Conservation (phyloP, 176 grass and related monocot species). For the Calamus simplicifolius region DNA sequence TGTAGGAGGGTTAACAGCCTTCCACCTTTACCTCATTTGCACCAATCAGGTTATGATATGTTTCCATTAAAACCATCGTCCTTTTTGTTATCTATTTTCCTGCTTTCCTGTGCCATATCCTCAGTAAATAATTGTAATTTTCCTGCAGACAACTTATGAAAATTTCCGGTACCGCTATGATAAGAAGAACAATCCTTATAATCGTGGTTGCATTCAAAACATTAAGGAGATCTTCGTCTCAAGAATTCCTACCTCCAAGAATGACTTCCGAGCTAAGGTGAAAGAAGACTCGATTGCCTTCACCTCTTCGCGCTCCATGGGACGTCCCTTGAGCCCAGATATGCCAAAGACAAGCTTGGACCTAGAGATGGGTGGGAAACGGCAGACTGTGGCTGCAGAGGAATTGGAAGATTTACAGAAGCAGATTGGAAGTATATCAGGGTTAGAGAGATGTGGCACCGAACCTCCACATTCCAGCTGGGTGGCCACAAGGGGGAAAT, state of each 20-base stretch:
- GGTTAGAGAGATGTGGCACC: conserved; percentile 1
- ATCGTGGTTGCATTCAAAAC: conserved; percentile 9
- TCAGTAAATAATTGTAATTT: neutral
- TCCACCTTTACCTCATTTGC: conserved; percentile 34
- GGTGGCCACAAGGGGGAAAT: conserved; percentile 13
- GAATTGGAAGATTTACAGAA: conserved; percentile 25
- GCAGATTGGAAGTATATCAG: conserved; percentile 10
- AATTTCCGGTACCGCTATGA: conserved; percentile 29
- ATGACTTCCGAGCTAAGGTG: conserved; percentile 24
- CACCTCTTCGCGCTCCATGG: conserved; percentile 12
- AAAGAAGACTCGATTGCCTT: conserved; percentile 21
- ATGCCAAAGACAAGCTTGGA: conserved; percentile 18
- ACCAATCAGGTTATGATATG: conserved; percentile 30
- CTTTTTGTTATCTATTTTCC: neutral
- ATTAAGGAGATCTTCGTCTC: conserved; percentile 20
- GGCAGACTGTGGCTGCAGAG: conserved; percentile 15
- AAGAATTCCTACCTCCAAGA: conserved; percentile 17
- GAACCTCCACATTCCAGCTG: conserved; percentile 6
- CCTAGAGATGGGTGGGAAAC: conserved; percentile 15
- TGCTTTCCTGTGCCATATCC: neutral
- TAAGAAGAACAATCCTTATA: conserved; percentile 21
- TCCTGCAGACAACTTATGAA: conserved; percentile 23
- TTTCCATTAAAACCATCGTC: neutral
- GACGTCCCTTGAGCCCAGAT: conserved; percentile 8
- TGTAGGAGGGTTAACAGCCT: conserved; percentile 27